Conservation (phyloP, 2,329 filamentous ascomycete species). For the Botrytis aclada region DNA sequence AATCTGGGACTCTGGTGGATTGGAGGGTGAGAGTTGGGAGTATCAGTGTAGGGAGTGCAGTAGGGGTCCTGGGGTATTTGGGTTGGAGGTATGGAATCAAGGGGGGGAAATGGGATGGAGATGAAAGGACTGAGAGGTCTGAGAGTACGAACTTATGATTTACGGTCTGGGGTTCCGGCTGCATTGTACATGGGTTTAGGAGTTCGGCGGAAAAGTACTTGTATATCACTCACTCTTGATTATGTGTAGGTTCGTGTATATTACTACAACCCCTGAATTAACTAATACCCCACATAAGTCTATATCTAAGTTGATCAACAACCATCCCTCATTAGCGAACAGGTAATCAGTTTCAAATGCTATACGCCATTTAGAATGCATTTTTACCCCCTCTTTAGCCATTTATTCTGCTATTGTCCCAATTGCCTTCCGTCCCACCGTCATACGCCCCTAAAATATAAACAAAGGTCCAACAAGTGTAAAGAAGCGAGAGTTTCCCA, state of each 20-base stretch:
- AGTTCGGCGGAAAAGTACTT: neutral
- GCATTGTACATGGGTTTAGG: neutral
- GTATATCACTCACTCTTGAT: neutral
- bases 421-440: neutral
- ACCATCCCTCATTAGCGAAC: neutral
- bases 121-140: slow-evolving; percentile 6
- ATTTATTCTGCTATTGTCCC: neutral
- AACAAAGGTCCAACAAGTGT: neutral
- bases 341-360: slow-evolving; percentile 8
- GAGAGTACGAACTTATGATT: neutral
- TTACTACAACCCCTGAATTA: neutral
- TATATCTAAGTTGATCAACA: neutral
- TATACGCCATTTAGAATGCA: slow-evolving; percentile 14
- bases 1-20: slow-evolving; percentile 36
- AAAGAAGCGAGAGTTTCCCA: neutral
- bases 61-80: slow-evolving; percentile 49
- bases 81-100: slow-evolving; percentile 50
- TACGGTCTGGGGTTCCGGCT: neutral
- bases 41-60: slow-evolving; percentile 47
- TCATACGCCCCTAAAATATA: neutral
- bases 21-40: slow-evolving; percentile 46
- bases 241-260: neutral
- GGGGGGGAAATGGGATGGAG: slow-evolving; percentile 38
- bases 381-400: neutral
- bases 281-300: neutral